Percentiles rank a stretch among this genome's conserved stretches.
phyloP scores from a whole-genome alignment of 2,329 filamentous ascomycete genomes.

The Aspergillus novofumigatus region DNA sequence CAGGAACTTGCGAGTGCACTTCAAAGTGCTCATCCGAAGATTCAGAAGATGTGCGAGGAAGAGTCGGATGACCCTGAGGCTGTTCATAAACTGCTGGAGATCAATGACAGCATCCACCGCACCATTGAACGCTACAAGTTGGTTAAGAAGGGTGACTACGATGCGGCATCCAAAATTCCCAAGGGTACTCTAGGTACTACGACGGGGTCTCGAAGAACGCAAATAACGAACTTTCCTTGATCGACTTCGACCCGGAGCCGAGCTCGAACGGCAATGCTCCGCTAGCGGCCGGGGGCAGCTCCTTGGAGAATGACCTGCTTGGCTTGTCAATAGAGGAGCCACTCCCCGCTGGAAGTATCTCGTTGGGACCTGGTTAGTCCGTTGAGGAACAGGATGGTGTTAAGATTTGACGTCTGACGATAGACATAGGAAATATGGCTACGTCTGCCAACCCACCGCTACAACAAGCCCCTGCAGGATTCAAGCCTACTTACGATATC shows the following conservation, averaged over 20 bases:
- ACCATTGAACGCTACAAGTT: conserved; percentile 94
- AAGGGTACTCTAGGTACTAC: conserved; percentile 71
- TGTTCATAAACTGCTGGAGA: conserved; percentile 89
- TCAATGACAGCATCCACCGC: conserved; percentile 97
- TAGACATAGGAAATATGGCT: conserved; percentile 33
- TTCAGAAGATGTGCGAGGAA: conserved; percentile 99
- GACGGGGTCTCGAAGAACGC: conserved; percentile 61
- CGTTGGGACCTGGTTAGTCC: conserved; percentile 66
- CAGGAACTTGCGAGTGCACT: conserved; percentile 83
- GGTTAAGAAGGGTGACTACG: conserved; percentile 90
- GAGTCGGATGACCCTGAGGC: conserved; percentile 96
- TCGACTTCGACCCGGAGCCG: conserved; percentile 72
- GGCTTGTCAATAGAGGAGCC: conserved; percentile 76
- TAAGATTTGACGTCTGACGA: conserved; percentile 33
- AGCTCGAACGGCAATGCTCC: conserved; percentile 44
- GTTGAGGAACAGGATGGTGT: conserved; percentile 46
- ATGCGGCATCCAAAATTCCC: conserved; percentile 76
- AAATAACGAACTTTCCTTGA: conserved; percentile 80
- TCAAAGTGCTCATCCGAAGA: conserved; percentile 93
- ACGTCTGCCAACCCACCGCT: conserved; percentile 26
- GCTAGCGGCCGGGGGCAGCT: conserved; percentile 52
- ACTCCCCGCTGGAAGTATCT: conserved; percentile 73
- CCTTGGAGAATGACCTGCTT: conserved; percentile 84
- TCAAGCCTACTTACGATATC: conserved; percentile 54
- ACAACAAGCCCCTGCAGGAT: conserved; percentile 42